Evolutionary conservation across 192 early-diverging fungal genomes (phyloP).

Genomic region (Kappamyces sp.): DNA sequence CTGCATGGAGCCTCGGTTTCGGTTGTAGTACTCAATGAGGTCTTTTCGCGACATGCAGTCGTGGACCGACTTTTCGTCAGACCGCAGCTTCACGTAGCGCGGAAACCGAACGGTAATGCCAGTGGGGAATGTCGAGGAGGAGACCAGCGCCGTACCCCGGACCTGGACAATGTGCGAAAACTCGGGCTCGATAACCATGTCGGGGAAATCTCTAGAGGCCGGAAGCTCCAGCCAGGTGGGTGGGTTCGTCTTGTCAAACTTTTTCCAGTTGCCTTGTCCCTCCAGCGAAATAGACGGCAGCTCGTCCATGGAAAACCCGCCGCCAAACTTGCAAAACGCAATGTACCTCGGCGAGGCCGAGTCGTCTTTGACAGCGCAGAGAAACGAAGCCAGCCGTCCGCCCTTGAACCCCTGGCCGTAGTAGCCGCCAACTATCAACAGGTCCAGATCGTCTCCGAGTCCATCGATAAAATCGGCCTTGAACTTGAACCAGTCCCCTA

Average conservation of each 20-base stretch:
- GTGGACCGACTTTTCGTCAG: slow-evolving; percentile 57
- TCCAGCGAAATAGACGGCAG: slow-evolving; percentile 54
- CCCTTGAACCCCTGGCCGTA: slow-evolving; percentile 55
- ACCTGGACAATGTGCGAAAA: slow-evolving; percentile 62
- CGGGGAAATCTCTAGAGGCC: slow-evolving; percentile 57
- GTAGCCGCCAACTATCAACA: slow-evolving; percentile 62
- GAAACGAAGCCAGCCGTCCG: slow-evolving; percentile 51
- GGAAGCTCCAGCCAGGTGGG: slow-evolving; percentile 53
- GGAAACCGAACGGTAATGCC: slow-evolving; percentile 74
- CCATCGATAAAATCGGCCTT: slow-evolving; percentile 73
- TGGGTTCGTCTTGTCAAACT: slow-evolving; percentile 34
- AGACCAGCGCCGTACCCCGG: slow-evolving; percentile 59
- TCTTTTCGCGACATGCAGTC: slow-evolving; percentile 23
- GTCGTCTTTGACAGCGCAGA: slow-evolving; percentile 54
- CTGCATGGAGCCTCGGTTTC: slow-evolving; percentile 34
- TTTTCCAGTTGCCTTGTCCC: slow-evolving; percentile 32
- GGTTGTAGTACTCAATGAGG: slow-evolving; percentile 24
- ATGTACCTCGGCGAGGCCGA: slow-evolving; percentile 20
- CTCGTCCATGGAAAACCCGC: slow-evolving; percentile 60
- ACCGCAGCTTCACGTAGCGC: slow-evolving; percentile 57
- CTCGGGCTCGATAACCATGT: slow-evolving; percentile 60
- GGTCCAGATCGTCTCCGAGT: slow-evolving; percentile 65
- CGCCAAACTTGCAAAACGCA: slow-evolving; percentile 66
- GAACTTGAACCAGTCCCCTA: slow-evolving; percentile 66
- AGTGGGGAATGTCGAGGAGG: slow-evolving; percentile 47